Base-by-base conservation (phyloP, 164 flowering plant species). In the Nelumbo lutea region DNA sequence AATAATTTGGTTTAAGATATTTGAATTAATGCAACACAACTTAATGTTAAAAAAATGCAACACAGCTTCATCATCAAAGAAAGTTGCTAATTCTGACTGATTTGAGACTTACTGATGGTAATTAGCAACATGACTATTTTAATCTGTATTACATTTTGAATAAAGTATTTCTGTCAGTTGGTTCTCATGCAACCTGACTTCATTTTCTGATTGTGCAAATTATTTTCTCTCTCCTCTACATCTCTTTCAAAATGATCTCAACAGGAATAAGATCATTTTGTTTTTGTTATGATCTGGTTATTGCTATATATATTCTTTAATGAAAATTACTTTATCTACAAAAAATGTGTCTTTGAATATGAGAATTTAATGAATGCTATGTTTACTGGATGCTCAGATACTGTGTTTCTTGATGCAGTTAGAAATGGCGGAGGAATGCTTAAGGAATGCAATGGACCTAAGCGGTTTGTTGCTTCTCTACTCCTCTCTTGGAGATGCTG, bases 351-450 rank as follows among this genome's bases (percentile, higher is more conserved):
- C 27, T 27, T 27, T 27, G 27, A 27, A 27, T 27, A 27, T 27
- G 2, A 51, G 10, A 7, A 51, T 9, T 2, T 13, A 6, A 51
- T 7, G 55, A 5, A 15, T 57, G 7, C 5, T 11, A 15, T 57
- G 59, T 15, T 2, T 9, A 2, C 55, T 7, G 2, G 1, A 15
- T 8, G 8, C 4, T 60, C 53, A 48, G 42, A 62, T 38, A 15
- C 61, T 64, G 6, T 5, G 75, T 75, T 61, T 59, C 59, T 67
- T 66, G 51, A 59, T 85, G 80, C 96, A 96, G 99, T 79, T 96
- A 67, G 95, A 93, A 76, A 82, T 96, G 93, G 98, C 99, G 2
- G 98, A 92, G 79, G 89, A 90, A 73, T 96, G 98, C 73, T 78
- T 96, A 78, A 80, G 77, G 79, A 75, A 82, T 71, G 99, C 98